Evolutionary conservation across 257 asterid species (phyloP).

Genomic region (Solanum peruvianum): DNA sequence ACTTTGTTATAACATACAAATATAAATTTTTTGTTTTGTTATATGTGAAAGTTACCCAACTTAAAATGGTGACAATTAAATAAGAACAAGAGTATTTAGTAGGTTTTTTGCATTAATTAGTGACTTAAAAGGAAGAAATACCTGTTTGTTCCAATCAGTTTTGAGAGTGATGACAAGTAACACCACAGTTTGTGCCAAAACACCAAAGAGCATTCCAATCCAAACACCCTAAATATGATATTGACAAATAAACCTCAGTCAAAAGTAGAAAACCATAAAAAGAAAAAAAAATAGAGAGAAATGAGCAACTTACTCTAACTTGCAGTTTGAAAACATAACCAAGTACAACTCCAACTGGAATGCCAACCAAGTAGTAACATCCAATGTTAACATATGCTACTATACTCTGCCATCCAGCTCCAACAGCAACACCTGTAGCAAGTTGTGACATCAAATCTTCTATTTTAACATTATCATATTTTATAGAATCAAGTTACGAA

Average conservation of each 20-base stretch:
- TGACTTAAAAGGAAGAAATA: not conserved
- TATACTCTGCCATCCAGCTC: not conserved
- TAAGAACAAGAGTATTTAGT: not conserved
- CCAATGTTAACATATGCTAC: not conserved
- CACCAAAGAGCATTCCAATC: constrained; percentile 41
- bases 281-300: too few relatives aligned
- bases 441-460: not conserved
- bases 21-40: too few relatives aligned
- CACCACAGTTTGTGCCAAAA: constrained; percentile 20
- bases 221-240: constrained; percentile 29
- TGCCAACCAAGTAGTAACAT: not conserved
- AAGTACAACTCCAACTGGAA: not conserved
- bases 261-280: not conserved
- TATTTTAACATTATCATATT: not conserved
- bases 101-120: not conserved
- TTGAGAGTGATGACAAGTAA: constrained; percentile 23
- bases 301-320: not conserved
- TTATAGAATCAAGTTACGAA: not conserved
- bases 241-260: not conserved
- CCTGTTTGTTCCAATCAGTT: constrained; percentile 46
- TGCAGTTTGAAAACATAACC: not conserved
- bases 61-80: not conserved
- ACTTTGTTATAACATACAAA: too few relatives aligned
- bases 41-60: not conserved
- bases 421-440: not conserved